Conservation (phyloP, 805 yeast species). For the Cyberlindnera suaveolens region DNA sequence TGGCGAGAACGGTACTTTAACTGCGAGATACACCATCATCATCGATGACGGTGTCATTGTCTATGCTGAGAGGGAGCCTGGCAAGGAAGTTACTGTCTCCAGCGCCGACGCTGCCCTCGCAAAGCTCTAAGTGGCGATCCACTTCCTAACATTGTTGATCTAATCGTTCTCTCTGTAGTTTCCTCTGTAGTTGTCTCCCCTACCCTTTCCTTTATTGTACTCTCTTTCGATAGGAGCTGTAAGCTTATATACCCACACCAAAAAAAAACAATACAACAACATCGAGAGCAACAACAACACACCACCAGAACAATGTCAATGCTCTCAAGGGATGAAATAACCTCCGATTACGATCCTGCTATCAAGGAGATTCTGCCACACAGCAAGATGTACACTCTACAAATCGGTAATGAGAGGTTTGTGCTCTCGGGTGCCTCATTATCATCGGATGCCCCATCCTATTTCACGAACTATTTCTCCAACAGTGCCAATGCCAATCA, state of each 20-base stretch:
- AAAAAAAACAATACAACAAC: no score
- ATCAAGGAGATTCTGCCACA: slow-evolving; percentile 59
- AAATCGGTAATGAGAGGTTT: slow-evolving; percentile 60
- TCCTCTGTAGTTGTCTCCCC: no score
- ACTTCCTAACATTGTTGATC: no score
- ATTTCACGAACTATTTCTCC: slow-evolving; percentile 68
- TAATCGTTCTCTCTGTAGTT: no score
- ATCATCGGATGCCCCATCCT: slow-evolving; percentile 83
- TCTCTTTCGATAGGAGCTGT: no score
- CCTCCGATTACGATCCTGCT: slow-evolving; percentile 26
- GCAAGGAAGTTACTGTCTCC: slow-evolving; percentile 21
- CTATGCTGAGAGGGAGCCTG: slow-evolving; percentile 35
- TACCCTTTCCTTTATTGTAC: no score
- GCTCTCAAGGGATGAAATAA: background rate
- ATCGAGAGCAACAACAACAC: no score
- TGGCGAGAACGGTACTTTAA: slow-evolving; percentile 50
- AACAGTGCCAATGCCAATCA: slow-evolving; percentile 30
- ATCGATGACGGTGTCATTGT: slow-evolving; percentile 51
- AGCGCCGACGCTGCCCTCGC: slow-evolving; percentile 25
- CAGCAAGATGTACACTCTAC: slow-evolving; percentile 61
- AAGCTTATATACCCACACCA: no score
- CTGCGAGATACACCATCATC: slow-evolving; percentile 67
- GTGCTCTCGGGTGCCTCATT: slow-evolving; percentile 77
- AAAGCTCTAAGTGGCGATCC: slow-evolving; percentile 12
- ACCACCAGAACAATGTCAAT: background rate